Conservation (phyloP, 805 yeast species). For the Metschnikowia lochheadii region DNA sequence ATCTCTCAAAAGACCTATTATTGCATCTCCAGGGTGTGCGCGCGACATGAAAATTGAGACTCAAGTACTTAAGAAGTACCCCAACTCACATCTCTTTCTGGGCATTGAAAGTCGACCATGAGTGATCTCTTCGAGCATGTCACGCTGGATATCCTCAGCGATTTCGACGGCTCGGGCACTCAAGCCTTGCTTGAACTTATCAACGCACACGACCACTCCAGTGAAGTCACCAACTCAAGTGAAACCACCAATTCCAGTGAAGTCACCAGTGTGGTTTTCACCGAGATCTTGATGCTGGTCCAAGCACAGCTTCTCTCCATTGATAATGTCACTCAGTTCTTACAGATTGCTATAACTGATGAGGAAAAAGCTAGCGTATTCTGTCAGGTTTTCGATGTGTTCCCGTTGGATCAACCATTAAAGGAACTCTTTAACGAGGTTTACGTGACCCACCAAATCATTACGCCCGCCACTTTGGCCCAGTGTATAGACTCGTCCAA, state of each 20-base stretch:
- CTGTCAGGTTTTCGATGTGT: slow-evolving; percentile 37
- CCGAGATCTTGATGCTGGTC: slow-evolving; percentile 29
- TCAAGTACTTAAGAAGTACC: neutral
- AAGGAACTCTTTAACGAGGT: slow-evolving; percentile 22
- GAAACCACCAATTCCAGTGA: slow-evolving; percentile 16
- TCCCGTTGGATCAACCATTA: slow-evolving; percentile 26
- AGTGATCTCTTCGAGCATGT: slow-evolving; percentile 17
- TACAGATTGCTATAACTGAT: slow-evolving; percentile 26
- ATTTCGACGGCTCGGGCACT: slow-evolving; percentile 30
- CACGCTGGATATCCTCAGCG: slow-evolving; percentile 28
- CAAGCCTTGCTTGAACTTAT: slow-evolving; percentile 30
- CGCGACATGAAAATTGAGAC: neutral
- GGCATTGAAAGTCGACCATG: neutral
- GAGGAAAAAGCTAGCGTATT: slow-evolving; percentile 32
- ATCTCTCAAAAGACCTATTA: neutral
- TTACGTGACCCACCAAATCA: slow-evolving; percentile 16
- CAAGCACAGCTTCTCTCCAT: slow-evolving; percentile 20
- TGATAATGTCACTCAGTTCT: slow-evolving; percentile 20
- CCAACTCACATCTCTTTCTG: neutral
- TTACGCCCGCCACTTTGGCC: slow-evolving; percentile 32
- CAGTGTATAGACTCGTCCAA: slow-evolving; percentile 26
- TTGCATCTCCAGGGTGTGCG: neutral
- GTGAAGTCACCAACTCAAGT: slow-evolving; percentile 10
- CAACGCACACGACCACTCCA: slow-evolving; percentile 20
- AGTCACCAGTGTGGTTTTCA: slow-evolving; percentile 25